Evolutionary conservation across 305 asterid genomes (phyloP).

Genomic region (Nicotiana rustica): DNA sequence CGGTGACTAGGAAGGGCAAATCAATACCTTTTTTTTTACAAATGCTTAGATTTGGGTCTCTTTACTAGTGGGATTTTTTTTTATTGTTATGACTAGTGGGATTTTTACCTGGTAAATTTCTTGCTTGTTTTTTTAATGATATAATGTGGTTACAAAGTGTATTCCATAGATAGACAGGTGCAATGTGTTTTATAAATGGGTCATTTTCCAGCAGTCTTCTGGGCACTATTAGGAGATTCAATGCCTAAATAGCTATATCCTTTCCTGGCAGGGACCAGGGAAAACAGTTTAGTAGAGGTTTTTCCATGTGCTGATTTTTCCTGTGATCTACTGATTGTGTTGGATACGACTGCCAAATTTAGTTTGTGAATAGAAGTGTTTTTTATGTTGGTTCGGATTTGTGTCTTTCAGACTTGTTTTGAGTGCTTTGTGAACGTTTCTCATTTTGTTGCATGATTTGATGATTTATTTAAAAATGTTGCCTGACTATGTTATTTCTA

Average conservation of each 20-base stretch:
- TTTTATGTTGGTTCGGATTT: background rate
- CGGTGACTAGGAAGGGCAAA: constrained; percentile 1
- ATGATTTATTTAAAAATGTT: constrained; percentile 14
- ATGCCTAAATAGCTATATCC: constrained; percentile 15
- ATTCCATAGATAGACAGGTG: constrained; percentile 1
- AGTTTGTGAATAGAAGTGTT: constrained; percentile 12
- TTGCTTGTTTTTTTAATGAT: background rate
- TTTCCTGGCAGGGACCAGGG: background rate
- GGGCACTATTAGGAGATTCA: constrained; percentile 7
- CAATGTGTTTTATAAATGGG: constrained; percentile 1
- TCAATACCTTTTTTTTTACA: background rate
- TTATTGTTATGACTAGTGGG: background rate
- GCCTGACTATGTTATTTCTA: background rate
- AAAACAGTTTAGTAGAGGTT: background rate
- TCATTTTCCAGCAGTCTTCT: background rate
- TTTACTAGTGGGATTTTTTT: background rate
- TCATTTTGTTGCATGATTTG: constrained; percentile 5
- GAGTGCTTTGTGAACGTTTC: background rate
- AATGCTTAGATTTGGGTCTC: constrained; percentile 21
- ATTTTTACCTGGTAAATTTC: background rate
- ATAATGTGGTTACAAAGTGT: constrained; percentile 19
- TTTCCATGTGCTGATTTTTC: background rate
- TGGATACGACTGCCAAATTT: background rate
- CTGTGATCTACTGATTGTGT: background rate
- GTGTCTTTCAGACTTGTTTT: constrained; percentile 7